These are phyloP conservation scores for Rasamsonia emersonii DNA, from an alignment of 2,329 filamentous ascomycete genomes.

Conservation along the genomic window DNA sequence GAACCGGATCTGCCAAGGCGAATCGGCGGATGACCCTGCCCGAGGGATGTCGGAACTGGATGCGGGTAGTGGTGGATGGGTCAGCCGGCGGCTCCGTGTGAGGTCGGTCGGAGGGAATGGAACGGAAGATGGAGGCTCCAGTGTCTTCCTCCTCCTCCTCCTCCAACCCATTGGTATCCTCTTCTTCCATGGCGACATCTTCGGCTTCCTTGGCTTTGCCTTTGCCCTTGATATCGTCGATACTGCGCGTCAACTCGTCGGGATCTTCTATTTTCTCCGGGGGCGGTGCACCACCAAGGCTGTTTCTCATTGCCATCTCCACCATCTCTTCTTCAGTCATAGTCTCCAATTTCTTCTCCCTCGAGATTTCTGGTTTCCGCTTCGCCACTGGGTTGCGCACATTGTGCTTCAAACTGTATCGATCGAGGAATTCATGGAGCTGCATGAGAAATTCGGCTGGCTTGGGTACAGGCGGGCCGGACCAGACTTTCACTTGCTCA, in stretches of 20 bases:
- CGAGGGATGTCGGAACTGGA: slow-evolving; percentile 82
- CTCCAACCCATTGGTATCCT: slow-evolving; percentile 13
- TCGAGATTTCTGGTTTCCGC: slow-evolving; percentile 55
- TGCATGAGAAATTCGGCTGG: slow-evolving; percentile 80
- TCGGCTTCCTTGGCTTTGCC: slow-evolving; percentile 40
- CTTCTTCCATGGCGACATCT: slow-evolving; percentile 28
- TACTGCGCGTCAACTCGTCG: slow-evolving; percentile 72
- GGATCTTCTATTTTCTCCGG: slow-evolving; percentile 61
- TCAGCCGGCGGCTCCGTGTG: slow-evolving; percentile 70
- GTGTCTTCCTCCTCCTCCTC: slow-evolving; percentile 24
- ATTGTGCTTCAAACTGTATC: slow-evolving; percentile 79
- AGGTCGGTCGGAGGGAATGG: slow-evolving; percentile 62
- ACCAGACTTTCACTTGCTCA: slow-evolving; percentile 96
- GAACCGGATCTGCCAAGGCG: slow-evolving; percentile 63
- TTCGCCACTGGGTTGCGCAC: slow-evolving; percentile 90
- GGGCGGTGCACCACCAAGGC: slow-evolving; percentile 52
- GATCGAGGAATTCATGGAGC: slow-evolving; percentile 90
- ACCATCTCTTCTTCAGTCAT: slow-evolving; percentile 98
- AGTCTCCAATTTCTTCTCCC: slow-evolving; percentile 65
- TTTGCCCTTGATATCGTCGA: slow-evolving; percentile 37
- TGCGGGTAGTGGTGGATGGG: slow-evolving; percentile 67
- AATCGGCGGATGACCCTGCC: slow-evolving; percentile 87
- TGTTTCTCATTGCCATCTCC: slow-evolving; percentile 86
- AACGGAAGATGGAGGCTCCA: slow-evolving; percentile 48
- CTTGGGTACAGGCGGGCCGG: slow-evolving; percentile 67